phyloP scores from a whole-genome alignment of 768 basidiomycete species.

The Aureoboletus auriporus region DNA sequence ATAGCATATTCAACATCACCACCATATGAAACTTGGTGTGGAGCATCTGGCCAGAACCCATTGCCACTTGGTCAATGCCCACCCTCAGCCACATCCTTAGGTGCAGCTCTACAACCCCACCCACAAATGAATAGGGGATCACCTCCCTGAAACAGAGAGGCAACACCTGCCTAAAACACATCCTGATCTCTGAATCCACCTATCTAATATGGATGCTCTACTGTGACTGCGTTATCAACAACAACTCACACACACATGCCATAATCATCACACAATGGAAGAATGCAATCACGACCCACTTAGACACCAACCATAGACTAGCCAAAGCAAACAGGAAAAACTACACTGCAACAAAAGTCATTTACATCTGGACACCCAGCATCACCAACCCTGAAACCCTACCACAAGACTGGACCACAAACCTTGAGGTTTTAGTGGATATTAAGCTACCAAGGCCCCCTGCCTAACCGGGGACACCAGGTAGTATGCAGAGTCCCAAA shows the following conservation, averaged over 20 bases:
- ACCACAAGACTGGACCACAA: background rate
- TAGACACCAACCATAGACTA: background rate
- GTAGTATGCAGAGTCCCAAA: too few species aligned
- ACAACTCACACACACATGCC: too few species aligned
- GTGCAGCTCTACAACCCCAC: background rate
- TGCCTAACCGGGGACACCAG: background rate
- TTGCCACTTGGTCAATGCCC: background rate
- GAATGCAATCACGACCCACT: background rate
- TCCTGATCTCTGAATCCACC: background rate
- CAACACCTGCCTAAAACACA: background rate
- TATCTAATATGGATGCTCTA: background rate
- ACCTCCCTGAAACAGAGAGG: background rate
- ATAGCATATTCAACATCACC: too few species aligned
- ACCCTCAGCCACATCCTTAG: background rate
- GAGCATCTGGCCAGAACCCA: too few species aligned
- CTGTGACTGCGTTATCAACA: background rate
- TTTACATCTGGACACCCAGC: too few species aligned
- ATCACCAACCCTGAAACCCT: too few species aligned
- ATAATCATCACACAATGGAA: background rate
- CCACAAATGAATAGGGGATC: background rate
- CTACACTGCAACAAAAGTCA: too few species aligned
- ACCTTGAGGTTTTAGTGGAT: background rate
- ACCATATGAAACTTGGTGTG: too few species aligned
- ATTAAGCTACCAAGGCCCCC: background rate
- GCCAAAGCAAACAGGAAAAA: too few species aligned